phyloP scores from a whole-genome alignment of 257 asterid genomes.

The Solanum okadae region DNA sequence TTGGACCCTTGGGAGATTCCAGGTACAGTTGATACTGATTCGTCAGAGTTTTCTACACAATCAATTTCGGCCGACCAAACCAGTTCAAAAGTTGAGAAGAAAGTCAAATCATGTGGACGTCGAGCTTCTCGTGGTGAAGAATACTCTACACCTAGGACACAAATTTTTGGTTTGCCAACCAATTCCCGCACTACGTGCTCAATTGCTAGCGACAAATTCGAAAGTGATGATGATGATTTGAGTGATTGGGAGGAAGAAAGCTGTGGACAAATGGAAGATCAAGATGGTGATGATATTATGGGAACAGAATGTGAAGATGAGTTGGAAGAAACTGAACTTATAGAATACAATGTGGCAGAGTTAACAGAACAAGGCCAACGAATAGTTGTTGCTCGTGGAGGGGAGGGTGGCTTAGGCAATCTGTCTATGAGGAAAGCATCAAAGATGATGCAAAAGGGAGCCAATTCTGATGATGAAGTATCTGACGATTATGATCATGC shows the following conservation, averaged over 20 bases:
- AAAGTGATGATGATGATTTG: conserved; percentile 8
- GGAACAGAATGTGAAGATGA: conserved; percentile 39
- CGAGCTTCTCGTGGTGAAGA: not conserved
- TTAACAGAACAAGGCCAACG: conserved; percentile 70
- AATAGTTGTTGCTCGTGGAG: conserved; percentile 72
- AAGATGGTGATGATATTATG: conserved; percentile 18
- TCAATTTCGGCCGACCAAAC: conserved; percentile 5
- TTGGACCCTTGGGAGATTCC: conserved; percentile 93
- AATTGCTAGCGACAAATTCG: conserved; percentile 14
- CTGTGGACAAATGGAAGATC: conserved; percentile 24
- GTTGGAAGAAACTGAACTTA: conserved; percentile 19
- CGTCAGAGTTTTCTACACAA: conserved; percentile 25
- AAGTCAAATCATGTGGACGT: not conserved
- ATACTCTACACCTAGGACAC: conserved; percentile 5
- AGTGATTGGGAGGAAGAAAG: conserved; percentile 18
- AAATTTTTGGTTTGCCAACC: not conserved
- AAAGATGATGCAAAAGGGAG: conserved; percentile 13
- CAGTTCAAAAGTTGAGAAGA: conserved; percentile 6
- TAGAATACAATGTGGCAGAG: conserved; percentile 69
- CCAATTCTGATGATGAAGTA: conserved; percentile 12
- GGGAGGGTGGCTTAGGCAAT: conserved; percentile 86
- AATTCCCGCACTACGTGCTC: conserved; percentile 8
- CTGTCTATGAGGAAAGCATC: conserved; percentile 18
- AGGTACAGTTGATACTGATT: conserved; percentile 36
- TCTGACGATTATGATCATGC: conserved; percentile 17